A percentile compares a stretch with the other conserved stretches of the same genome.
Conservation (phyloP, 202 grass and related monocot species). For the Miscanthus sacchariflorus region DNA sequence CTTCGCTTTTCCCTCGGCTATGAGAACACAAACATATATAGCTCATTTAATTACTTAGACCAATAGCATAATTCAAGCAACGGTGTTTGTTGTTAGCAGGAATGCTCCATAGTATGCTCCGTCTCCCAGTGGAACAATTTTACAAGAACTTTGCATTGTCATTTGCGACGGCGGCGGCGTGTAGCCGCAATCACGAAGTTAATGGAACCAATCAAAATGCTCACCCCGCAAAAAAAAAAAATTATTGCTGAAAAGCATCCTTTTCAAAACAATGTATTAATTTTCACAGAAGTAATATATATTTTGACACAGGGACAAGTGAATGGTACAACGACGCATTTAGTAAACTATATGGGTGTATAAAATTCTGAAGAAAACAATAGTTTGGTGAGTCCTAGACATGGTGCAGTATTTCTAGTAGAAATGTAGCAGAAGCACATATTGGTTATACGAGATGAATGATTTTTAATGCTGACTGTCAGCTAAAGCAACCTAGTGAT, state of each 20-base stretch:
- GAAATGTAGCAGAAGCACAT: not conserved
- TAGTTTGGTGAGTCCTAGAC: not conserved
- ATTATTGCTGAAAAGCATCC: not conserved
- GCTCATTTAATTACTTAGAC: not conserved
- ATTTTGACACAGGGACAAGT: not conserved
- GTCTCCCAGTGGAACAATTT: not conserved
- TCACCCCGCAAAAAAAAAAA: not conserved
- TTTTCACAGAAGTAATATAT: no score
- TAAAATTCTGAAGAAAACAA: not conserved
- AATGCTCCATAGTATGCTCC: not conserved
- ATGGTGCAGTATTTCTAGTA: not conserved
- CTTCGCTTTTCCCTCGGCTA: slow-evolving; percentile 12
- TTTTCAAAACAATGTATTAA: not conserved
- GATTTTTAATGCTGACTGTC: not conserved
- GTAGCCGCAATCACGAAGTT: not conserved
- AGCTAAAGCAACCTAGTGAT: not conserved
- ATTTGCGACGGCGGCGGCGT: not conserved
- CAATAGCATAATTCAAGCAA: not conserved
- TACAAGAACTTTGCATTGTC: slow-evolving; percentile 26
- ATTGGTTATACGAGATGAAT: not conserved
- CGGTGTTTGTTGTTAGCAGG: not conserved
- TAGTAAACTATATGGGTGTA: not conserved
- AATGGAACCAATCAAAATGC: slow-evolving; percentile 8
- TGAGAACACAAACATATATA: no score
- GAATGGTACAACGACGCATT: not conserved